These are phyloP conservation scores for Crotalaria pallida DNA, from an alignment of 306 rosid species.

Conservation along the genomic window DNA sequence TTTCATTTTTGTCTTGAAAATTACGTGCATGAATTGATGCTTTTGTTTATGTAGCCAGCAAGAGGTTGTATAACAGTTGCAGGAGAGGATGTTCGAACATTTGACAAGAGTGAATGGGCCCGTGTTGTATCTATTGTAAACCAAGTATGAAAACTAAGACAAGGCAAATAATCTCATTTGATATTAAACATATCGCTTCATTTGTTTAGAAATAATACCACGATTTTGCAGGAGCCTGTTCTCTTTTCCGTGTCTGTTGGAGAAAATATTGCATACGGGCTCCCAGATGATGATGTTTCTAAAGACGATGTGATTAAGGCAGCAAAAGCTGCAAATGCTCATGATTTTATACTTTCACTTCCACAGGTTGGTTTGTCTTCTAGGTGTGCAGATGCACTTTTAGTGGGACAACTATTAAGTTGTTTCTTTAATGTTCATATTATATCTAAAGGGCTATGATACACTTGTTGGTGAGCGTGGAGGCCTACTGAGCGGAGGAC, in stretches of 20 bases:
- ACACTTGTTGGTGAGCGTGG: constrained; percentile 97
- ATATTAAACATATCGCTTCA: constrained; percentile 6
- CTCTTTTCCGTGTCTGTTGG: constrained; percentile 92
- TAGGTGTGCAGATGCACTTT: constrained; percentile 3
- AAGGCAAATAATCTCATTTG: background rate
- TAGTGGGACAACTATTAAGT: background rate
- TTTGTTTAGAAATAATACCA: constrained; percentile 2
- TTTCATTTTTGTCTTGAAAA: constrained; percentile 16
- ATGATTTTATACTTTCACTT: constrained; percentile 87
- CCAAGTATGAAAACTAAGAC: constrained; percentile 47
- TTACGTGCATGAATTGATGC: constrained; percentile 9
- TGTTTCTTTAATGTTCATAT: constrained; percentile 8
- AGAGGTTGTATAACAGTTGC: constrained; percentile 79
- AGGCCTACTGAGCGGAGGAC: constrained; percentile 91
- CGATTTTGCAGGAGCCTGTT: constrained; percentile 73
- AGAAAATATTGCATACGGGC: constrained; percentile 97
- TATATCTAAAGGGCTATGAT: constrained; percentile 65
- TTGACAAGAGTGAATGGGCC: constrained; percentile 98
- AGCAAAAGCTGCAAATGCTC: constrained; percentile 97
- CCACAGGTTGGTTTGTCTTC: constrained; percentile 62
- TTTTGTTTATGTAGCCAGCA: constrained; percentile 57
- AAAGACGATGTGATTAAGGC: constrained; percentile 92
- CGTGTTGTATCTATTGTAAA: constrained; percentile 74
- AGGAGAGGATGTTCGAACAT: constrained; percentile 83
- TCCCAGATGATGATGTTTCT: constrained; percentile 84